Base-by-base conservation (phyloP, 2,329 filamentous ascomycete genomes). In the Xylaria multiplex region DNA sequence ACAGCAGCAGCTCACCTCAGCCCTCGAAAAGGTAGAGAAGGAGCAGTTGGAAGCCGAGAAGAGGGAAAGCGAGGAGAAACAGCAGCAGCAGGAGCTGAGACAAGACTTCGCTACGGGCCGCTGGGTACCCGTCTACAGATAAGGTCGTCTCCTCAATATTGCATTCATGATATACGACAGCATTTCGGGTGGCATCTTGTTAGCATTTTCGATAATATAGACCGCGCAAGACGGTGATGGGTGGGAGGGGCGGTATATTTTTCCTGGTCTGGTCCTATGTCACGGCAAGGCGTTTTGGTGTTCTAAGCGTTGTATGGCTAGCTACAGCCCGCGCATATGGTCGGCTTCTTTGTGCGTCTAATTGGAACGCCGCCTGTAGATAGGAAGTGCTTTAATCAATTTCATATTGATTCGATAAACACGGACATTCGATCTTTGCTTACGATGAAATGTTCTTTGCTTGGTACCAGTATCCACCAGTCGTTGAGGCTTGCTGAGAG, bases 1-100 rank as follows among this genome's bases (percentile, higher is more conserved):
- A 16, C 65, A 70, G 52, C 66, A 68, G 59, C 32, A 63, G 37
- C 62, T 67, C 2, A n/a, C 64, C 8, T 59, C 58, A 30, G 64
- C 67, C 14, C 67, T 69, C 3, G 65, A 67, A 50, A 32, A 54
- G 42, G 50, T 69, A 30, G 61, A 69, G 64, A 60, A 53, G 8
- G 60, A 67, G 40, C 67, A 54, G 35, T 13, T 42, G 13, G 61
- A 54, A 37, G 64, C 64, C 3, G 64, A 67, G 53, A 35, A 69
- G 59, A 53, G 53, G 19, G 60, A 60, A 14, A 50, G 55, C 1
- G 45, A 67, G 24, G 46, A 64, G 48, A 46, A 58, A 14, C 52
- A 48, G n/a, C 42, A n/a, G 6, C 62, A 52, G 43, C 54, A 48
- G 19, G 59, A 64, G 30, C 27, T 64, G 11, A 56, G 59, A 16